Conservation (phyloP, 345 rosid species). For the Excoecaria agallocha region DNA sequence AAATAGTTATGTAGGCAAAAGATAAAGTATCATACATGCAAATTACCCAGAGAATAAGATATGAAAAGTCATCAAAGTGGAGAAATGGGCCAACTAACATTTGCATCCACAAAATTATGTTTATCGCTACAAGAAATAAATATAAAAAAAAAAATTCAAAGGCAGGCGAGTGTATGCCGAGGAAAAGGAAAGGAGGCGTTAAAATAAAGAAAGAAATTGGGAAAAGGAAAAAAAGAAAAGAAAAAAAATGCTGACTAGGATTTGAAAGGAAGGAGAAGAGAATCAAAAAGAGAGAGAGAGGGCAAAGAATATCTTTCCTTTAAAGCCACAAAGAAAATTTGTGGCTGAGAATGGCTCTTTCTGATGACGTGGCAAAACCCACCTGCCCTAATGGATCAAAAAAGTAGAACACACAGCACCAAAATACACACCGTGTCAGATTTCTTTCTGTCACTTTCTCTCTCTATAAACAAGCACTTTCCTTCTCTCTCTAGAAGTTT, state of each 20-base stretch:
- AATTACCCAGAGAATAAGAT: background rate
- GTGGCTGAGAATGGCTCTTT: conserved; percentile 62
- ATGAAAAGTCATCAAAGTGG: background rate
- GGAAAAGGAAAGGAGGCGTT: background rate
- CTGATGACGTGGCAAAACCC: conserved; percentile 53
- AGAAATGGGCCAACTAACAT: conserved; percentile 22
- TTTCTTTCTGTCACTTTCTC: background rate
- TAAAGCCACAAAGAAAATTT: conserved; percentile 59
- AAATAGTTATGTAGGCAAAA: no score
- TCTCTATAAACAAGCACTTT: background rate
- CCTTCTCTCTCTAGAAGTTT: conserved; percentile 7
- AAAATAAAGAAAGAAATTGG: background rate
- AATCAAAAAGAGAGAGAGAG: conserved; percentile 21
- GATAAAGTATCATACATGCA: no score
- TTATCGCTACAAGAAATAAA: background rate
- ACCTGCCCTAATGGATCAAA: conserved; percentile 47
- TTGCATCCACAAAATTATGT: conserved; percentile 24
- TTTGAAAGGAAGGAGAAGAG: conserved; percentile 6
- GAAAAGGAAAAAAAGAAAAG: background rate
- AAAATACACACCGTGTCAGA: conserved; percentile 15
- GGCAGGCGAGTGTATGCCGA: conserved; percentile 1
- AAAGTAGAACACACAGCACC: conserved; percentile 26
- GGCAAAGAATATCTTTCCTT: conserved; percentile 19
- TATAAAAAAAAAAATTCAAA: no score
- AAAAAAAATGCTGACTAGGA: conserved; percentile 34